phyloP scores from a whole-genome alignment of 495 filamentous ascomycete genomes.

The Hypoxylon rickii region DNA sequence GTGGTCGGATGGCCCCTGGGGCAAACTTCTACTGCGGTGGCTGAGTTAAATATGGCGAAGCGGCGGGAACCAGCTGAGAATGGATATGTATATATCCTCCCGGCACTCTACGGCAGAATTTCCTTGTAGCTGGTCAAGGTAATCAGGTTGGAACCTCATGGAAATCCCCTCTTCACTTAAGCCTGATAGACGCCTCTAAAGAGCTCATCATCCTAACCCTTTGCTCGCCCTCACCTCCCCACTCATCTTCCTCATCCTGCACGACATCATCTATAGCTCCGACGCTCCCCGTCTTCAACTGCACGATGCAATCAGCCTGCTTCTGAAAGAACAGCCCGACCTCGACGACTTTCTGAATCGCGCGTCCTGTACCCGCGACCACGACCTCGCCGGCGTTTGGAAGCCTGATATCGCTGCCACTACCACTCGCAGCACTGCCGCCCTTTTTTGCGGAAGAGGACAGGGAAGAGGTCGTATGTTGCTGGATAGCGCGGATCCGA shows the following conservation, averaged over 20 bases:
- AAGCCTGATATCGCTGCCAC: constrained; percentile 26
- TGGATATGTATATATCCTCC: too few species aligned
- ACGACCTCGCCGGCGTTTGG: constrained; percentile 62
- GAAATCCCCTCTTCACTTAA: constrained; percentile 48
- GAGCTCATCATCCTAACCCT: constrained; percentile 67
- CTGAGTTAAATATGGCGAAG: too few species aligned
- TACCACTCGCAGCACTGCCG: not conserved
- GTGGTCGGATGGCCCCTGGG: too few species aligned
- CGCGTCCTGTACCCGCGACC: constrained; percentile 78
- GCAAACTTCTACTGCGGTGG: too few species aligned
- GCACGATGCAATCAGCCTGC: constrained; percentile 59
- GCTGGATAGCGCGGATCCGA: constrained; percentile 48
- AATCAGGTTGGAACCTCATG: not conserved
- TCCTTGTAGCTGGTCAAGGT: too few species aligned
- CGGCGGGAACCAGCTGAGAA: too few species aligned
- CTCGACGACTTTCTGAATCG: constrained; percentile 71
- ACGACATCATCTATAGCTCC: constrained; percentile 73
- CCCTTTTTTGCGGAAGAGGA: not conserved
- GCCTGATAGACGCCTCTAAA: constrained; percentile 65
- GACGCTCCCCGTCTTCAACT: constrained; percentile 66
- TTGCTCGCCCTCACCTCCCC: constrained; percentile 56
- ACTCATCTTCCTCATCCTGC: constrained; percentile 46
- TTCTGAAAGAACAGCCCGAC: constrained; percentile 68
- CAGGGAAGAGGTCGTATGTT: constrained; percentile 21
- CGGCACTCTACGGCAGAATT: too few species aligned